phyloP scores from a whole-genome alignment of 257 asterid genomes.

The Verbascum thapsus region DNA sequence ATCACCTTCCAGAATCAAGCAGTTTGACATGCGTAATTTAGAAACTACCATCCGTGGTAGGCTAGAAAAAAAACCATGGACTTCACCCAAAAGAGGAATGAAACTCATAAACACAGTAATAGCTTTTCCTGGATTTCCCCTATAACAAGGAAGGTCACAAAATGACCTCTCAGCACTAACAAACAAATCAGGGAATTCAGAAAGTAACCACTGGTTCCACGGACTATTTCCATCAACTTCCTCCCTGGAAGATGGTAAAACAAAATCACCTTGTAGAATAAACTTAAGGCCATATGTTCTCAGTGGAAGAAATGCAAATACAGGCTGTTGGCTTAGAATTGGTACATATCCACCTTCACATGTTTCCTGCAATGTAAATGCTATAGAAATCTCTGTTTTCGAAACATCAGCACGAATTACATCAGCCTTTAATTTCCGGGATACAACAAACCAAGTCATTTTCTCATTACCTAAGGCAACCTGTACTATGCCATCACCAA shows the following conservation, averaged over 20 bases:
- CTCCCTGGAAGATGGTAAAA: constrained; percentile 96
- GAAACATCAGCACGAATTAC: constrained; percentile 63
- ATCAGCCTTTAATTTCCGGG: constrained; percentile 62
- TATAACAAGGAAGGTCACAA: constrained; percentile 84
- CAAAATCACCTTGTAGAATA: constrained; percentile 95
- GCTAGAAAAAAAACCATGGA: constrained; percentile 86
- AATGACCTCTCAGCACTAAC: constrained; percentile 71
- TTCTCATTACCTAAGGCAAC: constrained; percentile 72
- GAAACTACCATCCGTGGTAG: constrained; percentile 82
- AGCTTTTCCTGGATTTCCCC: constrained; percentile 67
- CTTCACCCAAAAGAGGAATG: constrained; percentile 87
- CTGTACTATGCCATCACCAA: constrained; percentile 76
- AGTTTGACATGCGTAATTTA: constrained; percentile 75
- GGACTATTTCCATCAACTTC: constrained; percentile 95
- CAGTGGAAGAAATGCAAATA: constrained; percentile 94
- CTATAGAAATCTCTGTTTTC: constrained; percentile 81
- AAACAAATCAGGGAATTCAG: constrained; percentile 85
- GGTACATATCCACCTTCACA: constrained; percentile 62
- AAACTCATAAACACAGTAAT: constrained; percentile 81
- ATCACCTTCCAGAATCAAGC: constrained; percentile 73
- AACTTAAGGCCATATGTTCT: constrained; percentile 95
- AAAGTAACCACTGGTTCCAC: constrained; percentile 95
- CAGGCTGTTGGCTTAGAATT: constrained; percentile 81
- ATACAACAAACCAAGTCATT: constrained; percentile 85
- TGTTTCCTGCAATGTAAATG: constrained; percentile 73